Evolutionary conservation across 768 basidiomycete species (phyloP), one percentile per base, ranked within the genome.

Genomic region (Gloeopeniophorella convolvens): DNA sequence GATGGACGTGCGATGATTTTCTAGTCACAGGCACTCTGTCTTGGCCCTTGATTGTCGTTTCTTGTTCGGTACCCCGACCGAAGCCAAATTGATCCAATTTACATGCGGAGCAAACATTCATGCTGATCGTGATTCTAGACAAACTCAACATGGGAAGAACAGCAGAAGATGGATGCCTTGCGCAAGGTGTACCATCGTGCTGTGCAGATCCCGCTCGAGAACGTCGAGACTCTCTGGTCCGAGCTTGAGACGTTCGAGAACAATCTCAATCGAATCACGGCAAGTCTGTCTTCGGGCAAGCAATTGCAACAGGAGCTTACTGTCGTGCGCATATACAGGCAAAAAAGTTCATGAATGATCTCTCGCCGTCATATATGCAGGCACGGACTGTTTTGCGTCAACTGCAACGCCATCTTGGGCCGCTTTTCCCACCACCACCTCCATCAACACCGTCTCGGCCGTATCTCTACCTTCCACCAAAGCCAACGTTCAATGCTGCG

Each of bases 311-410:
- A 26, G 31, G 2, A 31, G 20, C 41, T 50, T 21, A 45, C 15
- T 20, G 32, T 11, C 32, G 45, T 4, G 30, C 13, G 5, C 3
- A 50, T 24, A 44, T 18, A 1, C 56, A 85, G 84, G 93, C 95
- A 12, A 97, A 98, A 67, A 96, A 97, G 63, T 94, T 97, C 68
- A 82, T 97, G 71, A 75, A 80, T 48, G 94, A 97, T 67, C 76
- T 90, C n/a, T 88, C 89, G 2, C 89, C 92, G 5, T 80, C 85
- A 2, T 87, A 97, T 64, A 94, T 97, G 89, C 93, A 95, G 62
- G 95, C 96, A 0, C 83, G 93, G 12, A 85, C 88, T 0, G 84
- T 86, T 1, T 78, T 94, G 26, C 86, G 89, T 48, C 86, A 92
- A 60, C 72, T 99, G 16, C 72, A 82, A 48, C 79, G 85, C 55